Conservation (phyloP, 148 eudicot species). For the Polygonum maritimum region DNA sequence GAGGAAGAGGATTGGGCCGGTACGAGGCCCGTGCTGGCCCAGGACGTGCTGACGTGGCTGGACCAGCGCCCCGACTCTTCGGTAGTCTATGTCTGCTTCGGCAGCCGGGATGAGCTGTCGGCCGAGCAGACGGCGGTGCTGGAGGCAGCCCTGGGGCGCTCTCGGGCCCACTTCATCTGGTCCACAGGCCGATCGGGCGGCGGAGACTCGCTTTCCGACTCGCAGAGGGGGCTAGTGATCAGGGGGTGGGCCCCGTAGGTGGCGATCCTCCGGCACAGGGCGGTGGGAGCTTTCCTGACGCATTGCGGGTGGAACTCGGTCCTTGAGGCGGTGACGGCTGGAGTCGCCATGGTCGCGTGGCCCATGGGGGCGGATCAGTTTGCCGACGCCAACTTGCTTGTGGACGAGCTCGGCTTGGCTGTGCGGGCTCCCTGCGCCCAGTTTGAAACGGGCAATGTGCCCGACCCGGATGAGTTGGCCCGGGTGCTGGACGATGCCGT, state of each 20-base stretch:
- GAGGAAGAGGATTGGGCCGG: not conserved
- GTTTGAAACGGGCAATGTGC: slow-evolving; percentile 13
- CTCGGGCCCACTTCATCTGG: slow-evolving; percentile 30
- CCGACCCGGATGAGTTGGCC: slow-evolving; percentile 21
- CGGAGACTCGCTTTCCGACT: not conserved
- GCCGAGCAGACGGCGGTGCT: slow-evolving; percentile 18
- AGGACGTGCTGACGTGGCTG: slow-evolving; percentile 33
- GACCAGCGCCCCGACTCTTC: slow-evolving; percentile 22
- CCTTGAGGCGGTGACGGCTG: slow-evolving; percentile 33
- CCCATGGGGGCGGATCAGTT: slow-evolving; percentile 41
- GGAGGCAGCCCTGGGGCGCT: slow-evolving; percentile 19
- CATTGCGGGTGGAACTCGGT: slow-evolving; percentile 62
- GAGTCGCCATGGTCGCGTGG: slow-evolving; percentile 36
- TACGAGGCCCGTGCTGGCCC: slow-evolving; percentile 18
- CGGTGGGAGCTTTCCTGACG: slow-evolving; percentile 37
- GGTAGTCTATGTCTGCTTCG: slow-evolving; percentile 32
- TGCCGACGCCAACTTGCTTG: slow-evolving; percentile 26
- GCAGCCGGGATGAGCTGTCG: slow-evolving; percentile 21
- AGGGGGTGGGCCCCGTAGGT: slow-evolving; percentile 54
- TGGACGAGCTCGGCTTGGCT: slow-evolving; percentile 24
- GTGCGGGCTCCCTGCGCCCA: slow-evolving; percentile 21
- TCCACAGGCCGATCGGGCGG: slow-evolving; percentile 13
- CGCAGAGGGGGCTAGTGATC: slow-evolving; percentile 24
- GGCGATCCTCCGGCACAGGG: slow-evolving; percentile 27
- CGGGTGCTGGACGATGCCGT: slow-evolving; percentile 15